Base-by-base conservation (phyloP, 2,329 filamentous ascomycete genomes). In the Trichoderma polysporum region DNA sequence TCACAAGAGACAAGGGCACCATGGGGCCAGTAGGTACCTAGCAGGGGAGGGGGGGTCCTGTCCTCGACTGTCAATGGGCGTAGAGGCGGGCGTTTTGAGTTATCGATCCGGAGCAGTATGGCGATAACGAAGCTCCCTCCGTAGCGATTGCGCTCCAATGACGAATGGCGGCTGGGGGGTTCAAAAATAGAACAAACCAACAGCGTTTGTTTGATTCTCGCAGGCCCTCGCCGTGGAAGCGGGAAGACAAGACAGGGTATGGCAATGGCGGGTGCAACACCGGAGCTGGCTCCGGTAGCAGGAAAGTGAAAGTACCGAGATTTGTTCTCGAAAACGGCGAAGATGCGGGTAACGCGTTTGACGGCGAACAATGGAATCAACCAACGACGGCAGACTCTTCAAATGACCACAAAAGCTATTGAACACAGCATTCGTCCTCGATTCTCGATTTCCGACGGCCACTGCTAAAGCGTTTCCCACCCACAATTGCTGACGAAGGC, bases 171-270 rank as follows among this genome's bases (percentile, higher is more conserved):
- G 17, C 62, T 8, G 15, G 54, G 60, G 35, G 39, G 25, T 25
- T 49, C 62, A 52, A 52, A 66, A 66, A 66, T 58, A 66, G 62
- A 52, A 66, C 33, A 49, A 58, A 37, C 45, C 53, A 50, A 52
- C 31, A 22, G 17, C 52, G 41, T 58, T 66, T 66, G 62, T 58
- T 66, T 66, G 62, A 58, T 31, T 17, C 22, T 25, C 31, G 19
- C 27, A 33, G 52, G 12, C 15, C 31, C 41, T 50, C 13, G 29
- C 33, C 33, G 33, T 25, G 7, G 33, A 22, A 57, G 54, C 39
- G 58, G 56, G 63, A 19, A 45, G 57, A 12, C 22, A 39, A 45
- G 41, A 66, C 54, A 22, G 63, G 41, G 35, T 41, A n/a, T 45
- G 53, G 22, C 41, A 19, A 22, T 31, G 22, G 53, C 52, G 53